Conservation (phyloP, 495 filamentous ascomycete species). For the Penicillium nucicola region DNA sequence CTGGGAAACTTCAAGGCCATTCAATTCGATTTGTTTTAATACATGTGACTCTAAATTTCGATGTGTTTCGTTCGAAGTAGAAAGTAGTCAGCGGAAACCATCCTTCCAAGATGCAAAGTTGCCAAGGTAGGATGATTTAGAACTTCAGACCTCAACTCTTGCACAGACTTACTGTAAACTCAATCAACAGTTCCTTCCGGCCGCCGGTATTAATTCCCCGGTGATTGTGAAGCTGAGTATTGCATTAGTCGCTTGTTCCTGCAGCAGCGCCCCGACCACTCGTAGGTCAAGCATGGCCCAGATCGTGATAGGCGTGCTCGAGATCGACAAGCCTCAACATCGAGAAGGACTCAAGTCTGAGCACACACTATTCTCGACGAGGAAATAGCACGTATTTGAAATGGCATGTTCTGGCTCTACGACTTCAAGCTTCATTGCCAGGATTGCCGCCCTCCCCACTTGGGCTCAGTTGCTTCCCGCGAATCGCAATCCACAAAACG, state of each 20-base stretch:
- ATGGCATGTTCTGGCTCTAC: too few species aligned
- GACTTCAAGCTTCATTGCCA: neutral
- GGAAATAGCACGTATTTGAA: too few species aligned
- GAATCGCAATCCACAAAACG: constrained; percentile 10
- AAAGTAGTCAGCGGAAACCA: too few species aligned
- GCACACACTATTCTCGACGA: neutral
- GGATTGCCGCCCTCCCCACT: constrained; percentile 21
- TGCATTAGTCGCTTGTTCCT: constrained; percentile 33
- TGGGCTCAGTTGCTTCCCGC: constrained; percentile 2
- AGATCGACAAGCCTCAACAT: constrained; percentile 18
- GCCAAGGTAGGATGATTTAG: neutral
- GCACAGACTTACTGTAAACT: neutral
- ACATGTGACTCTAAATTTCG: constrained; percentile 1
- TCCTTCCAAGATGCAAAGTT: too few species aligned
- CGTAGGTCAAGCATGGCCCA: constrained; percentile 6
- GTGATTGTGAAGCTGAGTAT: constrained; percentile 21
- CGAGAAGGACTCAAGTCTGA: neutral
- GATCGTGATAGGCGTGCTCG: constrained; percentile 8
- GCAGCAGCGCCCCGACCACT: constrained; percentile 20
- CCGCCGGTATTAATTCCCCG: neutral
- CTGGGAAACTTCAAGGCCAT: constrained; percentile 10
- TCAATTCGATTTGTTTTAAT: constrained; percentile 11
- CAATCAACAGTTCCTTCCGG: neutral
- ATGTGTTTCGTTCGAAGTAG: neutral
- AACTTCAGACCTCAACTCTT: neutral